phyloP scores from a whole-genome alignment of 1,139 yeast genomes.

The Trichomonascaceae sp. region DNA sequence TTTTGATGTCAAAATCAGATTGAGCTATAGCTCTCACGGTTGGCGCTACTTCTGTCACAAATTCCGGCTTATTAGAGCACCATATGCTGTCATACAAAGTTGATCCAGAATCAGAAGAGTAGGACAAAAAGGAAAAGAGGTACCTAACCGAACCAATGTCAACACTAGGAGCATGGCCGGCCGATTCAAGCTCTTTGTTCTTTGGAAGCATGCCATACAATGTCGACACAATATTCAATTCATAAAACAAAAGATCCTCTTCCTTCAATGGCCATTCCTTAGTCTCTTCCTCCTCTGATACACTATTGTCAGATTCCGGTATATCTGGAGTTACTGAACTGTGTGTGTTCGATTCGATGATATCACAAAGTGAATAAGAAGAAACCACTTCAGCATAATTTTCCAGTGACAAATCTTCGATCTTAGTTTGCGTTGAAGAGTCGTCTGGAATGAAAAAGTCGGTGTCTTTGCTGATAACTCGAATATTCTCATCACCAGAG shows the following conservation, averaged over 20 bases:
- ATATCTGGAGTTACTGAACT: conserved; percentile 13
- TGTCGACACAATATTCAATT: conserved; percentile 10
- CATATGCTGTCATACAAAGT: conserved; percentile 17
- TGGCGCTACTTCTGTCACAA: conserved; percentile 27
- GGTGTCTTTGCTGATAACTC: conserved; percentile 25
- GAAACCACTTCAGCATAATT: conserved; percentile 2
- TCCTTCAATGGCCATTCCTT: conserved; percentile 12
- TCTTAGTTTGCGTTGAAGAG: not conserved
- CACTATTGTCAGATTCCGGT: conserved; percentile 12
- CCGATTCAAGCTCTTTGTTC: not conserved
- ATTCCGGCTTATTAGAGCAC: conserved; percentile 11
- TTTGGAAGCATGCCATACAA: not conserved
- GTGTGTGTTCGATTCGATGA: conserved; percentile 12
- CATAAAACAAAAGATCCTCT: conserved; percentile 17
- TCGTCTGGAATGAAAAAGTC: conserved; percentile 6
- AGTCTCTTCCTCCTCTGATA: conserved; percentile 12
- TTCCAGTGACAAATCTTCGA: conserved; percentile 1
- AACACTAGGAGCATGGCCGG: not conserved
- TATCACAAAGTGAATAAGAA: conserved; percentile 18
- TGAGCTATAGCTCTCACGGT: conserved; percentile 27
- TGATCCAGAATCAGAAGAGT: conserved; percentile 12
- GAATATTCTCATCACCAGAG: conserved; percentile 10
- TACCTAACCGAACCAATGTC: conserved; percentile 18
- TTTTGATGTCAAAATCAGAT: conserved; percentile 15
- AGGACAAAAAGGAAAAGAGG: conserved; percentile 17